Evolutionary conservation across 441 rosid species (phyloP).

Genomic region (Metrosideros polymorpha): DNA sequence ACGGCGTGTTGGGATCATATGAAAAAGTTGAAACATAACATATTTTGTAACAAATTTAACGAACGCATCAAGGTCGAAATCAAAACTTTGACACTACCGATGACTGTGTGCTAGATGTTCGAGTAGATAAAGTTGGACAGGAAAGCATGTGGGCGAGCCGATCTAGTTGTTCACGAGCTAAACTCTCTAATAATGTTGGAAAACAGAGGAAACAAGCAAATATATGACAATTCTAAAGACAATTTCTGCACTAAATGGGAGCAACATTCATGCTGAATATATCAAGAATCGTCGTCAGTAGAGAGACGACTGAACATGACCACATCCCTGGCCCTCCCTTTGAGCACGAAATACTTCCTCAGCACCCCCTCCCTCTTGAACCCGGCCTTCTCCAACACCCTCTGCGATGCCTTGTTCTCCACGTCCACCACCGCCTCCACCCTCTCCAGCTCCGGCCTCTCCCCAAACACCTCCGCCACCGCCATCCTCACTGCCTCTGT

Average conservation of each 20-base stretch:
- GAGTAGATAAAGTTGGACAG: background rate
- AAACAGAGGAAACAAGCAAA: background rate
- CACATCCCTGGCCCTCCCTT: constrained; percentile 45
- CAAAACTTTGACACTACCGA: no score
- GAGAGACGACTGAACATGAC: constrained; percentile 56
- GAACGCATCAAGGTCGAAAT: no score
- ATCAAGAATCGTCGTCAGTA: constrained; percentile 14
- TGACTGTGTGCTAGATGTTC: background rate
- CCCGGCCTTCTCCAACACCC: constrained; percentile 60
- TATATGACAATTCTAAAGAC: no score
- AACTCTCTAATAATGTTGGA: background rate
- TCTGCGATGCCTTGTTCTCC: constrained; percentile 47
- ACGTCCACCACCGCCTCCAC: constrained; percentile 64
- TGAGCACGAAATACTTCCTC: constrained; percentile 25
- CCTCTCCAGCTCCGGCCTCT: constrained; percentile 52
- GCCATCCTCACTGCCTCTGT: constrained; percentile 45
- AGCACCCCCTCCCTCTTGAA: constrained; percentile 54
- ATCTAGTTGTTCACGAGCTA: background rate
- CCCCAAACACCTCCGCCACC: constrained; percentile 23
- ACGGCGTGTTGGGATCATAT: background rate
- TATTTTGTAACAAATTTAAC: no score
- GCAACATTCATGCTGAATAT: background rate
- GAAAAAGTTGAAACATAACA: no score
- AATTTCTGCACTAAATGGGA: no score
- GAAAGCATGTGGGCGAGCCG: background rate